Base-by-base conservation (phyloP, 345 rosid species). In the Salix udensis region DNA sequence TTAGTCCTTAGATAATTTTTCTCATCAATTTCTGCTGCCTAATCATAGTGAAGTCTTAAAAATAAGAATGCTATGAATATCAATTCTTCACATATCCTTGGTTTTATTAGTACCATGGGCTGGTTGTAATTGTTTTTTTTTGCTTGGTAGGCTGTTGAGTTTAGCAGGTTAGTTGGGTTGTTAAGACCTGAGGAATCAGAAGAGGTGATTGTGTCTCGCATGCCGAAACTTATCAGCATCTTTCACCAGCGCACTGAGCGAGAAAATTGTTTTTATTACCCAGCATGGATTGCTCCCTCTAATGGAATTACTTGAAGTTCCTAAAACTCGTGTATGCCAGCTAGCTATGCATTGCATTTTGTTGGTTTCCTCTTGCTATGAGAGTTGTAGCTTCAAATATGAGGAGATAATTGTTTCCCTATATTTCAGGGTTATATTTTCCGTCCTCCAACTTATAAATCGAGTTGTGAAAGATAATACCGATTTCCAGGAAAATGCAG, bases 201-300 rank as follows among this genome's bases (percentile, higher is more conserved):
- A 89, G 99, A 96, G 72, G 92, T 92, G 76, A 92, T 96, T 67
- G 88, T 89, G 42, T 88, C 97, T 79, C n/a, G 87, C 97, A 46
- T 92, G 97, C 82, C 92, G 83, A 93, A 88, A 79, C 98, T 96
- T 69, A 79, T 89, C 70, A n/a, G 78, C 16, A 90, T 96, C 77
- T 93, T 93, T 83, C 89, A 89, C 78, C 98, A 93, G 84, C 97
- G 98, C 70, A n/a, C 88, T 94, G 99, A 90, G 82, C 99, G n/a
- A 93, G 86, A 93, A 96, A 80, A 79, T 85, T 77, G 89, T 89
- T 75, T 92, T 89, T 83, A 87, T 93, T 78, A 91, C 94, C 71
- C 99, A 94, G n/a, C n/a, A 87, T 87, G 98, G 99, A 55, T 87
- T 96, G 84, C 95, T 96, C 23, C 98, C 98, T 76, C 82, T 96